phyloP scores from a whole-genome alignment of 2,329 filamentous ascomycete genomes.

The Atkinsonella texensis region DNA sequence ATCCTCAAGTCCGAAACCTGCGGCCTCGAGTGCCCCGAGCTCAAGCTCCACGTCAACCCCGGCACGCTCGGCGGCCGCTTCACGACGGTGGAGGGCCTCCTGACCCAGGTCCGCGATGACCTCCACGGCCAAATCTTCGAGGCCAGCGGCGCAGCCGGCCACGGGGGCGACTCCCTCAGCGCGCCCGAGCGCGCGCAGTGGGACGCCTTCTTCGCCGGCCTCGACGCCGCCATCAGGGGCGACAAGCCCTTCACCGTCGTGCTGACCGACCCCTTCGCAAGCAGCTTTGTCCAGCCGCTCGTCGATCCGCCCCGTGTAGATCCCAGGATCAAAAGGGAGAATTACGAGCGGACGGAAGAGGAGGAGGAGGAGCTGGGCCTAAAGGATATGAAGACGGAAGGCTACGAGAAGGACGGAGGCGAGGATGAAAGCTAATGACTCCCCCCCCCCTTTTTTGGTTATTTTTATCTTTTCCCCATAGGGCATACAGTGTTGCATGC shows the following conservation, averaged over 20 bases:
- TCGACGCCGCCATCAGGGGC: conserved; percentile 70
- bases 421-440: conserved; percentile 14
- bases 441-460: too few species aligned
- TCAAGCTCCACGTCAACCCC: conserved; percentile 77
- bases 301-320: conserved; percentile 60
- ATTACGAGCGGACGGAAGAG: conserved; percentile 78
- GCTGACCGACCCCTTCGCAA: conserved; percentile 77
- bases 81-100: conserved; percentile 88
- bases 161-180: conserved; percentile 69
- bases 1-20: conserved; percentile 96
- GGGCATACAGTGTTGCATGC: too few species aligned
- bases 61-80: conserved; percentile 93
- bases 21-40: conserved; percentile 72
- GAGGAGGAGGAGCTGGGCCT: conserved; percentile 91
- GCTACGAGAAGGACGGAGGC: conserved; percentile 47
- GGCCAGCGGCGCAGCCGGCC: conserved; percentile 38
- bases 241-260: conserved; percentile 71
- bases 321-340: conserved; percentile 66
- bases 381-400: conserved; percentile 84
- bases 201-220: conserved; percentile 66
- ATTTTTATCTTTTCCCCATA: too few species aligned
- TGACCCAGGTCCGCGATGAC: conserved; percentile 87
- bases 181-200: conserved; percentile 56
- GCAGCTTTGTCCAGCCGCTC: conserved; percentile 87
- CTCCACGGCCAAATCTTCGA: conserved; percentile 82